Evolutionary conservation across 2,329 filamentous ascomycete genomes (phyloP).

Genomic region (Exophiala dermatitidis): DNA sequence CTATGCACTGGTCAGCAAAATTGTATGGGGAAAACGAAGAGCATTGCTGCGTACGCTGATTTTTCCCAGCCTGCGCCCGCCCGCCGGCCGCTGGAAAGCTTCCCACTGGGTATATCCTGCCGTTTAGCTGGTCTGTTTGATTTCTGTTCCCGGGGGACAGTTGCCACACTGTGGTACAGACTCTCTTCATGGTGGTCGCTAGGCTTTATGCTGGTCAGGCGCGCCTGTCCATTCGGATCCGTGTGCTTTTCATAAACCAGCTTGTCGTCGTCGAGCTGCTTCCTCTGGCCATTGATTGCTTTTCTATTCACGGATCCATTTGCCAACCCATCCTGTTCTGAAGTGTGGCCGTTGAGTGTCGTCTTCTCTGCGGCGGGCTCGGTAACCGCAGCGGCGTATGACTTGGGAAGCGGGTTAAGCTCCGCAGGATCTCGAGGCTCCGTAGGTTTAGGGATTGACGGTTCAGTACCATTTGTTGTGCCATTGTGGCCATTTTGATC

Average conservation of each 20-base stretch:
- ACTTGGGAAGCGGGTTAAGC: slow-evolving; percentile 34
- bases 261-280: slow-evolving; percentile 25
- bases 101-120: slow-evolving; percentile 14
- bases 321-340: neutral
- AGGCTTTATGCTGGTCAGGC: slow-evolving; percentile 41
- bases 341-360: slow-evolving; percentile 6
- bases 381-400: slow-evolving; percentile 34
- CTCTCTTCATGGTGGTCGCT: slow-evolving; percentile 34
- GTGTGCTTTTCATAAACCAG: slow-evolving; percentile 40
- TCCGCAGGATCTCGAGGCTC: slow-evolving; percentile 30
- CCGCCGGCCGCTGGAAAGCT: slow-evolving; percentile 45
- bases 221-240: slow-evolving; percentile 39
- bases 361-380: neutral
- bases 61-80: slow-evolving; percentile 49
- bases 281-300: slow-evolving; percentile 20
- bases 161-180: slow-evolving; percentile 30
- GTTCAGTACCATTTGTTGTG: neutral
- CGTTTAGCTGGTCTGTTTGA: slow-evolving; percentile 29
- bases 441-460: slow-evolving; percentile 30
- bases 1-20: slow-evolving; percentile 34
- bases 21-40: too few relatives aligned
- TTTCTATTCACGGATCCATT: slow-evolving; percentile 3
- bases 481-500: neutral
- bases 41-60: slow-evolving; percentile 36
- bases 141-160: slow-evolving; percentile 25